Evolutionary conservation across 306 rosid genomes (phyloP), one percentile per base, ranked within the genome.

Genomic region (Pachyrhizus erosus): DNA sequence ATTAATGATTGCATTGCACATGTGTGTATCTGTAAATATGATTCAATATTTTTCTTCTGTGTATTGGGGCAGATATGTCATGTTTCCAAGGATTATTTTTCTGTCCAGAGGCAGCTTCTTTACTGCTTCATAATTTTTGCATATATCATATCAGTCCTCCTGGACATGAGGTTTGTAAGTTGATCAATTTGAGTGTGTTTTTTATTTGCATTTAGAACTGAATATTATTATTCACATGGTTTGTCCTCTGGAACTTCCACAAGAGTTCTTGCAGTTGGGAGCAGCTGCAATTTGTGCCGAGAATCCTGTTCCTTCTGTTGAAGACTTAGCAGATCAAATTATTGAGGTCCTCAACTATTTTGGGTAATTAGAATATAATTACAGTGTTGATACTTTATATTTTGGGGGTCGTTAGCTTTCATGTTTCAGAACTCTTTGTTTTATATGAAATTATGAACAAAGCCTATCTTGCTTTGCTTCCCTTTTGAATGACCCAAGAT

Each of bases 221-320:
- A 89, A 88, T 65, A 21, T 43, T 74, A 51, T 86, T 89, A 76
- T 89, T 92, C 83, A 90, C 91, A 66, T 89, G 88, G 83, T 87
- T 82, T 85, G 21, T 29, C 55, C 86, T 87, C 55, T 86, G 98
- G 91, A 90, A 78, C 91, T 86, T 85, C 89, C 77, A 78, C 84
- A 90, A 91, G 97, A 91, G 94, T 92, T 89, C 86, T 90, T 94
- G 92, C 90, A 94, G 98, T 92, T 94, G 69, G 98, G 97, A 94
- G 98, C 98, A 84, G 96, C 92, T 79, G 84, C 87, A 18, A 86
- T 92, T 90, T 89, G 89, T 91, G 77, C 77, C 9, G 90, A 91
- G 57, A 92, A 91, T 83, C 80, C 86, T 23, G 45, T 82, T 71
- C 98, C 89, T 80, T 94, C 94, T 45, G 91, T 55, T n/a, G 97